phyloP scores from a whole-genome alignment of 441 rosid genomes.

The Pelargonium myrrhifolium region DNA sequence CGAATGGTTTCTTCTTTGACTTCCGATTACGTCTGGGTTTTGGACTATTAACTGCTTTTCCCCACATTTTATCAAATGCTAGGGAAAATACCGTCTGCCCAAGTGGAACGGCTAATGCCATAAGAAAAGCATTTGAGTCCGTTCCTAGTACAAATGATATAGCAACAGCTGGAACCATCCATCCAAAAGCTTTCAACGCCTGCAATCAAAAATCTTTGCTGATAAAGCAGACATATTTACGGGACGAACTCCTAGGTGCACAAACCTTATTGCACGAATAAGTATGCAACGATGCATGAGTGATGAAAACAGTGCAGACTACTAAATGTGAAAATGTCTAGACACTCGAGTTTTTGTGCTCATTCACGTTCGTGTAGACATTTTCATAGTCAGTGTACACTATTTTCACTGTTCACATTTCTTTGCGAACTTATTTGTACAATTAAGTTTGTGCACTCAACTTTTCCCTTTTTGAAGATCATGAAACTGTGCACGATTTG shows the following conservation, averaged over 20 bases:
- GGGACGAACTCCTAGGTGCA: too few species aligned
- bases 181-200: conserved; percentile 60
- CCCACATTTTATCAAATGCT: conserved; percentile 49
- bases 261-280: too few species aligned
- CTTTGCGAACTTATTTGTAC: too few species aligned
- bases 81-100: conserved; percentile 58
- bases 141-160: conserved; percentile 63
- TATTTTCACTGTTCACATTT: too few species aligned
- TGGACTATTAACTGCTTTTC: conserved; percentile 29
- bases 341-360: too few species aligned
- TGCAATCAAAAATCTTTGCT: conserved; percentile 16
- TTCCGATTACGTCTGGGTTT: conserved; percentile 30
- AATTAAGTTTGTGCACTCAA: too few species aligned
- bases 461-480: background rate
- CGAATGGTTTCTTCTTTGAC: conserved; percentile 38
- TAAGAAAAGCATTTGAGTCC: conserved; percentile 61
- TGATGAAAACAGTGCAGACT: too few species aligned
- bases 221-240: too few species aligned
- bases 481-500: background rate
- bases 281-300: too few species aligned
- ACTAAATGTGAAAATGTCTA: too few species aligned
- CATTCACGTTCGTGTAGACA: too few species aligned
- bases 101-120: conserved; percentile 84
- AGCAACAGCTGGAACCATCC: conserved; percentile 75
- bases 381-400: too few species aligned